Conservation (phyloP, 73 alveolate genomes). For the Paramecium octaurelia region DNA sequence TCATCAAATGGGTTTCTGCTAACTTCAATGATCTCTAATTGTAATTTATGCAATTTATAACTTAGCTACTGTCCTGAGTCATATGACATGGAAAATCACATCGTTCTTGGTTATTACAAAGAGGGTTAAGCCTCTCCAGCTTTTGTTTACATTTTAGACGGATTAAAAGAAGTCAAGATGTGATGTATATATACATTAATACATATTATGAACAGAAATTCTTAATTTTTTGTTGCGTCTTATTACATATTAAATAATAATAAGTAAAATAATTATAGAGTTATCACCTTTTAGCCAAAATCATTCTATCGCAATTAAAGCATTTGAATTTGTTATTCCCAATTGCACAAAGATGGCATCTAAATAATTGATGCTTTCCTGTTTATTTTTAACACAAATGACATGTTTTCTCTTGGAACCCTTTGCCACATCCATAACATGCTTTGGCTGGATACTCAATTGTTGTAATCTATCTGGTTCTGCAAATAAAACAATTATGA, state of each 20-base stretch:
- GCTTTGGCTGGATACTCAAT: constrained; percentile 12
- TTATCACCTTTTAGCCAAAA: neutral
- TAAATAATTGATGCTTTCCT: constrained; percentile 2
- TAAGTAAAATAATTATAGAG: neutral
- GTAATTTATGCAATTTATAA: neutral
- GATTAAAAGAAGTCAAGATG: constrained; percentile 83
- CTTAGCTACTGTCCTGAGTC: constrained; percentile 78
- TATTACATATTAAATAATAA: neutral
- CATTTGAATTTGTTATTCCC: neutral
- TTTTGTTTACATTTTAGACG: constrained; percentile 86
- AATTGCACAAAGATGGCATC: neutral
- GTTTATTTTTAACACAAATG: neutral
- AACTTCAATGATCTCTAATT: constrained; percentile 86
- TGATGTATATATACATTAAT: constrained; percentile 46
- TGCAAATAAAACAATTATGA: neutral
- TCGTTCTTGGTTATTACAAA: constrained; percentile 81
- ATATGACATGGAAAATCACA: constrained; percentile 82
- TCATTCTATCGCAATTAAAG: neutral
- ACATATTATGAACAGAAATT: neutral
- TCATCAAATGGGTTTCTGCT: constrained; percentile 81
- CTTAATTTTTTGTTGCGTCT: neutral
- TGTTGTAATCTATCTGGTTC: neutral
- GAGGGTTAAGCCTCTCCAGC: constrained; percentile 85
- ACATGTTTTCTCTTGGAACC: neutral
- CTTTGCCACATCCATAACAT: constrained; percentile 10